A percentile compares a stretch with the other conserved stretches of the same genome.
Conservation (phyloP, 495 filamentous ascomycete genomes). For the Penicillium mononematosum region DNA sequence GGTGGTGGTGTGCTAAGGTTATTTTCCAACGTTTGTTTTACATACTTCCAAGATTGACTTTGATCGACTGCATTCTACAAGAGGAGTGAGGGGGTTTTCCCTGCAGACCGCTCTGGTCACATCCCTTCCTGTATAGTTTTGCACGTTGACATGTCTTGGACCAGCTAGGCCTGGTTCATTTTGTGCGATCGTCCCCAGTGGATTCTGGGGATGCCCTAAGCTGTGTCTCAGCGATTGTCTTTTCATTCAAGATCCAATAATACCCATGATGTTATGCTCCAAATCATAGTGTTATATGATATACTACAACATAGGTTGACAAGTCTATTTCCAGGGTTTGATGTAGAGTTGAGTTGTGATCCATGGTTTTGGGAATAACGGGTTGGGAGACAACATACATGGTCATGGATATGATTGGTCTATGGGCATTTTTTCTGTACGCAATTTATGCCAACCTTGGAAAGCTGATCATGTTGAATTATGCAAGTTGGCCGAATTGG, state of each 20-base stretch:
- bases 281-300: not conserved
- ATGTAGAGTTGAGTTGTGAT: not conserved
- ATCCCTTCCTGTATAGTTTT: constrained; percentile 22
- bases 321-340: not conserved
- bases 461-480: constrained; percentile 6
- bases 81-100: constrained; percentile 3
- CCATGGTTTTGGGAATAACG: not conserved
- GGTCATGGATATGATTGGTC: not conserved
- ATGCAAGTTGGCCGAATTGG: constrained; percentile 1
- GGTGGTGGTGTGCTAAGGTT: constrained; percentile 6
- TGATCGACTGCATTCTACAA: constrained; percentile 14
- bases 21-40: constrained; percentile 16
- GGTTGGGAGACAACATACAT: not conserved
- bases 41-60: constrained; percentile 11
- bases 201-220: constrained; percentile 43
- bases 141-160: constrained; percentile 2
- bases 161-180: constrained; percentile 12
- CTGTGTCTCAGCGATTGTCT: constrained; percentile 45
- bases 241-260: constrained; percentile 31
- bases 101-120: constrained; percentile 7
- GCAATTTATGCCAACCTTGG: not conserved
- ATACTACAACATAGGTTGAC: not conserved
- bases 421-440: not conserved
- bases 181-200: constrained; percentile 16
- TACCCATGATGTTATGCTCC: constrained; percentile 31